These are phyloP conservation scores for Candida andamanensis DNA, from an alignment of 805 yeast genomes.

Conservation along the genomic window DNA sequence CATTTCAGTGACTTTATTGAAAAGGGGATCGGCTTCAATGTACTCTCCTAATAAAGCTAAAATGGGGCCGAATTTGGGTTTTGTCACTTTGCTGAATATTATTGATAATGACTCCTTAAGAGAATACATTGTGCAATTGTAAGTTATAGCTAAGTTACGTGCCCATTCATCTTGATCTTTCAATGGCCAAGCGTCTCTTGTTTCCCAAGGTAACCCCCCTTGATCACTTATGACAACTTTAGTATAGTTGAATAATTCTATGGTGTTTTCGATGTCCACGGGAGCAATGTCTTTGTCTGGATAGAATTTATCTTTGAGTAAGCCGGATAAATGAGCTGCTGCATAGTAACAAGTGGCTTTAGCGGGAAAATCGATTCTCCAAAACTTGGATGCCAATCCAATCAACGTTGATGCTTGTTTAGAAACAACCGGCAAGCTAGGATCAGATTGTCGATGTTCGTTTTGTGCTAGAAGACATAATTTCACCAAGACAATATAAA, in stretches of 20 bases:
- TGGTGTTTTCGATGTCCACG: constrained; percentile 23
- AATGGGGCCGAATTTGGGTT: constrained; percentile 57
- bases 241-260: constrained; percentile 23
- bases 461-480: too few relatives aligned
- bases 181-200: constrained; percentile 27
- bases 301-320: constrained; percentile 24
- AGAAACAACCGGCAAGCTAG: constrained; percentile 21
- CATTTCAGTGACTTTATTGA: constrained; percentile 26
- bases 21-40: constrained; percentile 44
- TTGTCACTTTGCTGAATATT: constrained; percentile 34
- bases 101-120: constrained; percentile 39
- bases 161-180: constrained; percentile 50
- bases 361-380: constrained; percentile 55
- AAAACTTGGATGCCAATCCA: constrained; percentile 42
- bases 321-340: constrained; percentile 37
- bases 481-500: constrained; percentile 35
- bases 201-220: constrained; percentile 24
- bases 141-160: constrained; percentile 39
- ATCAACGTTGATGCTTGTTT: constrained; percentile 42
- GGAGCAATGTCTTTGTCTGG: constrained; percentile 23
- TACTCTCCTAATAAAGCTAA: constrained; percentile 46
- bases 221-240: constrained; percentile 28
- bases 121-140: constrained; percentile 42
- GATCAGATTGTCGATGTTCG: constrained; percentile 5
- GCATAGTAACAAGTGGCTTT: constrained; percentile 46